These are phyloP conservation scores for Populus pruinosa DNA, from an alignment of 345 rosid genomes.

Conservation along the genomic window DNA sequence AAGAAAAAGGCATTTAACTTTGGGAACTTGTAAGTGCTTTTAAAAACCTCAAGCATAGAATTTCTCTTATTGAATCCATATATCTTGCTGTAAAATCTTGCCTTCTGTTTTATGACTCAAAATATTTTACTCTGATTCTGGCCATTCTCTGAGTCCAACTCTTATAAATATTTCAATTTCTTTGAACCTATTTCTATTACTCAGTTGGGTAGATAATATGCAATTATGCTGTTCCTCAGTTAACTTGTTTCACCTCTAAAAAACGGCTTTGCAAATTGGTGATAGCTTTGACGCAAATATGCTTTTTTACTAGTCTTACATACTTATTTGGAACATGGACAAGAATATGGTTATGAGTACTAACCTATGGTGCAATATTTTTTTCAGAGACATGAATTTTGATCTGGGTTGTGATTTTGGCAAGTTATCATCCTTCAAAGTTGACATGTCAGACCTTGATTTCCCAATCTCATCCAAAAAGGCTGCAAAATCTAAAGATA, in stretches of 20 bases:
- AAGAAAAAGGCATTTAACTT: constrained; percentile 61
- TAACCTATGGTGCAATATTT: neutral
- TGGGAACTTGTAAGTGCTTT: constrained; percentile 67
- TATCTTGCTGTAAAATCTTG: neutral
- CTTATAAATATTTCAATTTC: neutral
- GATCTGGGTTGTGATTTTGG: constrained; percentile 66
- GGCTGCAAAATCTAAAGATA: constrained; percentile 50
- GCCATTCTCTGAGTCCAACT: too few relatives aligned
- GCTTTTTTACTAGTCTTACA: neutral
- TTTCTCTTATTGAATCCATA: neutral
- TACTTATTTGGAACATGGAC: neutral
- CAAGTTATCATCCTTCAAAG: constrained; percentile 69
- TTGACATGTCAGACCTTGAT: constrained; percentile 79
- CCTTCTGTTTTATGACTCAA: neutral
- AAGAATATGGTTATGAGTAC: neutral
- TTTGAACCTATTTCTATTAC: too few relatives aligned
- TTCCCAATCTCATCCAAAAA: constrained; percentile 55
- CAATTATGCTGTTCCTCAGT: neutral
- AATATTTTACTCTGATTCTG: too few relatives aligned
- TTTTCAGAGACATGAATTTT: constrained; percentile 76
- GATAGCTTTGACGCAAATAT: neutral
- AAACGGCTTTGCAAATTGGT: neutral
- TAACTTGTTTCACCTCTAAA: neutral
- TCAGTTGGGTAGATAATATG: too few relatives aligned
- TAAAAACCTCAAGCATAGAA: neutral